Evolutionary conservation across 2,329 filamentous ascomycete genomes (phyloP).

Genomic region (Diaporthe sp.): DNA sequence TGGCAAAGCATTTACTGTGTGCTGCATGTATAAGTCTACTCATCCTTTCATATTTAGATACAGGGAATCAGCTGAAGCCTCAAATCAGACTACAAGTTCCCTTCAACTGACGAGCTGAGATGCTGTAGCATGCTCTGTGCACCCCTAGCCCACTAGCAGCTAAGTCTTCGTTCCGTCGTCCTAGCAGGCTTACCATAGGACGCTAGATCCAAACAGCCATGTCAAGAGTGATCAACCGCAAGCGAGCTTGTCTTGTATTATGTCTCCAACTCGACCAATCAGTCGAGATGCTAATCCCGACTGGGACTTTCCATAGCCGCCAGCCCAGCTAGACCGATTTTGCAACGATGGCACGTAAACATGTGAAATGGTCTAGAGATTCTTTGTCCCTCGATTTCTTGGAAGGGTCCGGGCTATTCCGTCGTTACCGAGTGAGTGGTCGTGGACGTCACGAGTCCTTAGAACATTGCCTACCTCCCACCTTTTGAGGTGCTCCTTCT

Average conservation of each 20-base stretch:
- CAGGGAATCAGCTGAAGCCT: too few species aligned
- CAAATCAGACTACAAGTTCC: too few species aligned
- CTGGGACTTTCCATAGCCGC: neutral
- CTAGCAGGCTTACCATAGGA: too few species aligned
- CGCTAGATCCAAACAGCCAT: neutral
- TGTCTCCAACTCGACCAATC: neutral
- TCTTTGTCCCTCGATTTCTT: neutral
- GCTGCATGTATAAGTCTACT: too few species aligned
- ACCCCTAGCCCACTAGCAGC: neutral
- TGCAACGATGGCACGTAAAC: neutral
- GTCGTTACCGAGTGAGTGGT: neutral
- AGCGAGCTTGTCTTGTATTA: neutral
- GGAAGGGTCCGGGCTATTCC: neutral
- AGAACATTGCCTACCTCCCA: neutral
- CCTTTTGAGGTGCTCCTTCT: too few species aligned
- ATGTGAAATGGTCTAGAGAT: neutral
- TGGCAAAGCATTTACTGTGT: too few species aligned
- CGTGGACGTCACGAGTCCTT: neutral
- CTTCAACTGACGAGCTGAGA: too few species aligned
- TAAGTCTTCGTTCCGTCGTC: neutral
- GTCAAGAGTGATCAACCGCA: neutral
- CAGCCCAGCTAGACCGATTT: neutral
- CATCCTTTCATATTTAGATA: too few species aligned
- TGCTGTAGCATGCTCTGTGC: neutral
- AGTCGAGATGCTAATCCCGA: neutral